These are phyloP conservation scores for Arthromyces matolae DNA, from an alignment of 768 basidiomycete genomes.

Conservation along the genomic window DNA sequence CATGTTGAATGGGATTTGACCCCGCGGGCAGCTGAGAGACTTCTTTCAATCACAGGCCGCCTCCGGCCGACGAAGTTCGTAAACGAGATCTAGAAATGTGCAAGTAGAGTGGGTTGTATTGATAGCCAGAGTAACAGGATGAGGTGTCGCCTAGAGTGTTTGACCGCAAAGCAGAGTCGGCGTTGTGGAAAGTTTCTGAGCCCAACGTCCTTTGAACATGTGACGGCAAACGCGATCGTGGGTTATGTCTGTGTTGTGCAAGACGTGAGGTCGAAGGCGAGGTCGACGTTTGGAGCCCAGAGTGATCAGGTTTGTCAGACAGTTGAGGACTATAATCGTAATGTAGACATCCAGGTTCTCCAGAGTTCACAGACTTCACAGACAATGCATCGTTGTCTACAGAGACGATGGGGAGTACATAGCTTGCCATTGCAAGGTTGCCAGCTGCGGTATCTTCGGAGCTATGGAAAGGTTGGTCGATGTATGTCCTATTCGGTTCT, in stretches of 20 bases:
- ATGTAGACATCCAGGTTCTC: background rate
- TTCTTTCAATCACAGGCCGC: constrained; percentile 18
- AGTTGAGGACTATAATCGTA: background rate
- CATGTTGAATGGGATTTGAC: too few species aligned
- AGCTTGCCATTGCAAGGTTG: too few species aligned
- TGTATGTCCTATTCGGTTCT: background rate
- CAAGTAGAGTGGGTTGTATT: constrained; percentile 4
- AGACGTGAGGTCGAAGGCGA: background rate
- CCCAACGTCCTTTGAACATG: background rate
- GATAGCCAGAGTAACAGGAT: background rate
- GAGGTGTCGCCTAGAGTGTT: background rate
- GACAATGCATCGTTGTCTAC: too few species aligned
- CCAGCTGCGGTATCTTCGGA: too few species aligned
- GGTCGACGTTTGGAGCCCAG: background rate
- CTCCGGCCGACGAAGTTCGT: constrained; percentile 24
- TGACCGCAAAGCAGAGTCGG: background rate
- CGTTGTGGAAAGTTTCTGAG: background rate
- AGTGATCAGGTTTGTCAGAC: background rate
- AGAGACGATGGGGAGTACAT: too few species aligned
- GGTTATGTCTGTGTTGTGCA: background rate
- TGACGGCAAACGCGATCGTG: background rate
- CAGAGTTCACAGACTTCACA: too few species aligned
- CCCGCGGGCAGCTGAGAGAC: background rate
- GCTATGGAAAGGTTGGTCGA: background rate
- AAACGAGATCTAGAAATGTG: constrained; percentile 14